phyloP scores from a whole-genome alignment of 345 rosid genomes.

The sweet orange (Citrus sinensis) region DVS_A1.0 CM039168.1:2415001-2415500 shows the following conservation, averaged over 20 bases:
- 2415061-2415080: background rate
- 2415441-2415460: background rate
- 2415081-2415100: background rate
- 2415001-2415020: conserved; percentile 11
- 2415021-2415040: conserved; percentile 2
- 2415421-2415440: background rate
- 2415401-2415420: background rate
- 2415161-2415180: background rate
- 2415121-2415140: background rate
- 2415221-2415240: background rate
- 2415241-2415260: background rate
- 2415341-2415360: conserved; percentile 3
- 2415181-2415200: conserved; percentile 6
- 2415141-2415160: background rate
- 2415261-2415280: conserved; percentile 1
- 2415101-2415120: background rate
- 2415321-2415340: background rate
- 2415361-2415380: background rate
- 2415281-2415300: conserved; percentile 27
- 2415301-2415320: conserved; percentile 13
- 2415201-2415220: conserved; percentile 11
- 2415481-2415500: conserved; percentile 7
- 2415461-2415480: conserved; percentile 4
- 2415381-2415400: background rate
- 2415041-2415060: conserved; percentile 6